Evolutionary conservation across 768 basidiomycete species (phyloP), one percentile per base, ranked within the genome.

Genomic region (Wakefieldia striispora): DNA sequence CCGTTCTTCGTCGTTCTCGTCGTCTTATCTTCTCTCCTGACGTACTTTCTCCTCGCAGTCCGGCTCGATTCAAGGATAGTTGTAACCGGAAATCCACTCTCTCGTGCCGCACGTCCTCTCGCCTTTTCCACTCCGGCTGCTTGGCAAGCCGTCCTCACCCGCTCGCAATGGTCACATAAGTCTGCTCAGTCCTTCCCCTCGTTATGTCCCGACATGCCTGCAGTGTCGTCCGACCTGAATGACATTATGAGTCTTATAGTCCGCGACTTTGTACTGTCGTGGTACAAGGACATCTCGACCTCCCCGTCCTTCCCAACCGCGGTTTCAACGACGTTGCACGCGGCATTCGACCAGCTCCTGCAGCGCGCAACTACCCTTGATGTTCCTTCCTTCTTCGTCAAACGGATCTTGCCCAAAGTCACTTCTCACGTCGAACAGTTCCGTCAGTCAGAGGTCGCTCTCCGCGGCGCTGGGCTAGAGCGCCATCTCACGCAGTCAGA

Each of bases 101-200:
- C 70, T 10, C 70, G 72, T 49, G 82, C 85, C 0, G 84, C 90
- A 16, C 80, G 82, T 31, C 90, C 90, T 0, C 76, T 94, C 41
- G 79, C 82, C 3, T 95, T 97, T 73, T 91, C 91, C 4, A 92
- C 92, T 3, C 91, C 92, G 21, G 91, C 94, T 49, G 94, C 93
- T 27, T 97, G 94, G 94, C 90, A 94, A 61, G 92, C 86, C 0
- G 88, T 91, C 40, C 75, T 90, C 43, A 92, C 82, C 39, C 83
- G 93, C 27, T 90, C 90, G n/a, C 83, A 88, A 66, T 95, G 93
- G 94, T 89, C 89, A 3, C 82, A 86, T 56, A 81, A 76, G 49
- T 71, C 82, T 4, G 82, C 86, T 0, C 83, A 84, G 60, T 72
- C 81, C n/a, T 73, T 87, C 17, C 76, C 86, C 1, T 80, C 84